Conservation (phyloP, 2,329 filamentous ascomycete species). For the Stachybotrys chartarum region DNA sequence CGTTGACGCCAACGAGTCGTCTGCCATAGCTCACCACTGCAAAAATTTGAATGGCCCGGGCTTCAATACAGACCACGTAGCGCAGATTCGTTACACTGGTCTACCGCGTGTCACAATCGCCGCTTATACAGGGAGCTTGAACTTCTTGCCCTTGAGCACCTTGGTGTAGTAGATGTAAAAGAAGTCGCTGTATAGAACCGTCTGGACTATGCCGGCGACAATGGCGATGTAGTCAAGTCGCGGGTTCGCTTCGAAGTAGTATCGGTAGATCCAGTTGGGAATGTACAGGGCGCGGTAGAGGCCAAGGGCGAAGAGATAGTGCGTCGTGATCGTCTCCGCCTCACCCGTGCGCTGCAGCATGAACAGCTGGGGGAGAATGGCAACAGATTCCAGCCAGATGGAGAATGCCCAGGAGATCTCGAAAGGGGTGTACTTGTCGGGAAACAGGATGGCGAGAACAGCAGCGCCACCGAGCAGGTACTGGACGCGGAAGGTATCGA, state of each 20-base stretch:
- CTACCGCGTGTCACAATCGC: neutral
- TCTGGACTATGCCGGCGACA: constrained; percentile 85
- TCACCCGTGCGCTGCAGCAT: constrained; percentile 97
- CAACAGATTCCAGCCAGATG: constrained; percentile 96
- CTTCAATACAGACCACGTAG: too few relatives aligned
- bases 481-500: constrained; percentile 95
- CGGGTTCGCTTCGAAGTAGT: constrained; percentile 65
- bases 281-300: constrained; percentile 92
- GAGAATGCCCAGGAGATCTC: constrained; percentile 97
- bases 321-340: constrained; percentile 98
- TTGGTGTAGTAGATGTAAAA: constrained; percentile 99
- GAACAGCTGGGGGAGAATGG: constrained; percentile 94
- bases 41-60: too few relatives aligned
- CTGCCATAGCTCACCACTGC: too few relatives aligned
- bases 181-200: constrained; percentile 94
- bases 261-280: constrained; percentile 96
- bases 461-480: constrained; percentile 81
- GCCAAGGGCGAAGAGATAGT: constrained; percentile 92
- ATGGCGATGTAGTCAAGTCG: constrained; percentile 80
- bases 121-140: constrained; percentile 70
- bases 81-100: too few relatives aligned
- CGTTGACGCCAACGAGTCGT: neutral
- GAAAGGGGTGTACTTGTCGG: constrained; percentile 72
- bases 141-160: constrained; percentile 83
- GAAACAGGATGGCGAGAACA: constrained; percentile 72